These are phyloP conservation scores for Fusarium sp. DNA, from an alignment of 2,329 filamentous ascomycete species.

Conservation along the genomic window DNA sequence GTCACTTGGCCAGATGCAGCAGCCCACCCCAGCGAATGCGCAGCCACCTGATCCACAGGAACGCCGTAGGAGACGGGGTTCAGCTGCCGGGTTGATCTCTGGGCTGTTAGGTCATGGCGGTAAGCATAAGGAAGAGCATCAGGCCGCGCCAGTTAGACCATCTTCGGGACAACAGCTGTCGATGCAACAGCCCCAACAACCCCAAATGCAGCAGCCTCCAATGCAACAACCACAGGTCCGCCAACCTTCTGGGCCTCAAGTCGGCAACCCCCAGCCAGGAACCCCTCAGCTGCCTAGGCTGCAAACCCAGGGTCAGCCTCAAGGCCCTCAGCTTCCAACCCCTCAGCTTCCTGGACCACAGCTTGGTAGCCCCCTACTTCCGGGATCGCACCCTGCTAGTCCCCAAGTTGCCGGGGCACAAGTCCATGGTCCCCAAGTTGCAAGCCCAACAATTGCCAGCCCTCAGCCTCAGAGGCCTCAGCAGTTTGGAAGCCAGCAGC, in stretches of 20 bases:
- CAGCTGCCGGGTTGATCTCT: conserved; percentile 47
- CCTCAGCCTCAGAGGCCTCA: conserved; percentile 37
- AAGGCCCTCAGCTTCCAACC: conserved; percentile 17
- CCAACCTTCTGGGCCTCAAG: conserved; percentile 14
- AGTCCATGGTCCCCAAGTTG: neutral
- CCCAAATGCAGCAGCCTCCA: conserved; percentile 22
- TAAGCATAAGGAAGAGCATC: conserved; percentile 33
- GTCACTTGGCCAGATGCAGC: conserved; percentile 30
- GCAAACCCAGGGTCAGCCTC: neutral
- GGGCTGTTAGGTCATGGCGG: conserved; percentile 45
- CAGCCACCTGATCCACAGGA: conserved; percentile 21
- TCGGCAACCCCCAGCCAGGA: conserved; percentile 3
- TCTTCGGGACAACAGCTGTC: conserved; percentile 28
- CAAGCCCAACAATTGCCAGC: conserved; percentile 25
- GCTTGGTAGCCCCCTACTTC: conserved; percentile 14
- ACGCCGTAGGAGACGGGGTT: conserved; percentile 46
- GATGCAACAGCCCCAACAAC: conserved; percentile 23
- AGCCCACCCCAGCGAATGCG: conserved; percentile 6
- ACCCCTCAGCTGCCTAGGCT: neutral
- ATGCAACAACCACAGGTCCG: conserved; percentile 11
- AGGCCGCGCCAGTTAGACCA: neutral
- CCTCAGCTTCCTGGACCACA: conserved; percentile 20
- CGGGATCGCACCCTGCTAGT: conserved; percentile 14
- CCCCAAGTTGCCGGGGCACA: conserved; percentile 14
- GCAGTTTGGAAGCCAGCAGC: conserved; percentile 18